These are phyloP conservation scores for Fusarium beomiforme DNA, from an alignment of 2,329 filamentous ascomycete species.

Conservation along the genomic window DNA sequence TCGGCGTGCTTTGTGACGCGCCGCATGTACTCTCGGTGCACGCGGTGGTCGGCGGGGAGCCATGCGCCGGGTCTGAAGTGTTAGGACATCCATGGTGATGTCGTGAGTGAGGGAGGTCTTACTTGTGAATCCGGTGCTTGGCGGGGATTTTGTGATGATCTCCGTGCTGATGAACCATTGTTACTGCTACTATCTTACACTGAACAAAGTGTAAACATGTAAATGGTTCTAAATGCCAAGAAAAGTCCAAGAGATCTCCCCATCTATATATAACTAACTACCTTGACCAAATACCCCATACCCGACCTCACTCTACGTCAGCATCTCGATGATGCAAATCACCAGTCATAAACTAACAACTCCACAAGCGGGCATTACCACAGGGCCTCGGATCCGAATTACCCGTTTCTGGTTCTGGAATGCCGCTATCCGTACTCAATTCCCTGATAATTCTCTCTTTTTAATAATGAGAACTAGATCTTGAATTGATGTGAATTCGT, in stretches of 20 bases:
- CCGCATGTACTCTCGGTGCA: slow-evolving; percentile 71
- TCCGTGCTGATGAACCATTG: slow-evolving; percentile 61
- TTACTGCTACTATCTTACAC: slow-evolving; percentile 21
- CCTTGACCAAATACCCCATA: too few species aligned
- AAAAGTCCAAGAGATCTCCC: background rate
- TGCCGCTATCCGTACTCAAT: slow-evolving; percentile 17
- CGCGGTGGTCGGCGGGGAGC: slow-evolving; percentile 71
- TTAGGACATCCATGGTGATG: background rate
- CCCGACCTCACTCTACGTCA: slow-evolving; percentile 15
- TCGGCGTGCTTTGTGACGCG: slow-evolving; percentile 66
- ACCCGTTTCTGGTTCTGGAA: slow-evolving; percentile 9
- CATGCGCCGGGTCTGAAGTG: slow-evolving; percentile 62
- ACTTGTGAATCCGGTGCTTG: slow-evolving; percentile 59
- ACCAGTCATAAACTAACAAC: slow-evolving; percentile 5
- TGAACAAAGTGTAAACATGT: background rate
- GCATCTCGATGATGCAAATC: slow-evolving; percentile 41
- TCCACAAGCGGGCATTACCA: slow-evolving; percentile 8
- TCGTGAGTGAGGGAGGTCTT: slow-evolving; percentile 25
- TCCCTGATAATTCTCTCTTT: slow-evolving; percentile 1
- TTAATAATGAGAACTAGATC: background rate
- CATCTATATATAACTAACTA: slow-evolving; percentile 3
- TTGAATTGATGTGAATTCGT: background rate
- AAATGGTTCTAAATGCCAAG: background rate
- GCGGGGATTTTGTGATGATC: slow-evolving; percentile 62
- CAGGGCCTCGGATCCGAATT: slow-evolving; percentile 6